Conservation (phyloP, 768 basidiomycete genomes). For the Leccinum aurantiacum region DNA sequence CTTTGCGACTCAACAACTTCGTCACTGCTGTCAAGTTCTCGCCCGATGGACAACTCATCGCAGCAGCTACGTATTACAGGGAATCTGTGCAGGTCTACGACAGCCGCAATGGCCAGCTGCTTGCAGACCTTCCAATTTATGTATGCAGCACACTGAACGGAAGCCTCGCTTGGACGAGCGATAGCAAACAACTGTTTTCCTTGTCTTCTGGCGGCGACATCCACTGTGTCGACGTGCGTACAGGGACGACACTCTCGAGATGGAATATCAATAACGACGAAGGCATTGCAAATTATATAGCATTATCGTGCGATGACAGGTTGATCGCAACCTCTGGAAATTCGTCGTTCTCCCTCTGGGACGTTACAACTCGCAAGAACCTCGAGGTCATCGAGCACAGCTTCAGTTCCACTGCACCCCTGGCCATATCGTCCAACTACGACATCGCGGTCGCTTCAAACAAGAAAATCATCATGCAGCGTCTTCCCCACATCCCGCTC, state of each 20-base stretch:
- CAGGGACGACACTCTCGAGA: neutral
- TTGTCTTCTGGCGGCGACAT: neutral
- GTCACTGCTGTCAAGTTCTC: neutral
- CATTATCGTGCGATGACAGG: neutral
- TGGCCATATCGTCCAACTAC: neutral
- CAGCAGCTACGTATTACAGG: neutral
- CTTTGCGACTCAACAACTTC: neutral
- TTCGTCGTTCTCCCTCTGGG: neutral
- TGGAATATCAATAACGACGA: neutral
- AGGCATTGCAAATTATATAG: neutral
- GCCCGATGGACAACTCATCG: neutral
- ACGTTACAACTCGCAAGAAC: neutral
- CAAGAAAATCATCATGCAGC: neutral
- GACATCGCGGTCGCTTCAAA: neutral
- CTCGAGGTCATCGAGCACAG: neutral
- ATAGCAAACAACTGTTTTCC: neutral
- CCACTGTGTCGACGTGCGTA: neutral
- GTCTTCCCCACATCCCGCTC: neutral
- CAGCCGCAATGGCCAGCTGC: neutral
- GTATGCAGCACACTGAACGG: neutral
- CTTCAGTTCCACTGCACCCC: neutral
- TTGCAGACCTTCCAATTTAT: neutral
- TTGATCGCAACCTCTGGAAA: neutral
- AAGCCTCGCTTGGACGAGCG: neutral
- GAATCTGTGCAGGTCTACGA: neutral